These are phyloP conservation scores for Tieghemiomyces parasiticus DNA, from an alignment of 192 early-diverging fungal genomes.

Conservation along the genomic window DNA sequence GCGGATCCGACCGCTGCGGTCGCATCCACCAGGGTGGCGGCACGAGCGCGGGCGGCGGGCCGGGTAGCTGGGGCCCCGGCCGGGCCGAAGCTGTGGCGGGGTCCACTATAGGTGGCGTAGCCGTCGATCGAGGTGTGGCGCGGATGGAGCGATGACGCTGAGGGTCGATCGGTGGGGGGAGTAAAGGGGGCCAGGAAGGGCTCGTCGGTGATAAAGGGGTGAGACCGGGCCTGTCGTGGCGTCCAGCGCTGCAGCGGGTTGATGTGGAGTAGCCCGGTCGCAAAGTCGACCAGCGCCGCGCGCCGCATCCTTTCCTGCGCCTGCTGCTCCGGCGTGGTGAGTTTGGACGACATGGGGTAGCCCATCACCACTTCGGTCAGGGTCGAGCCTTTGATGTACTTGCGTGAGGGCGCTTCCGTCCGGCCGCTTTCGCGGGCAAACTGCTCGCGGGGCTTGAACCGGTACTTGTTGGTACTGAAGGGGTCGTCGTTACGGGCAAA, in stretches of 20 bases:
- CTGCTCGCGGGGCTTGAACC: constrained; percentile 63
- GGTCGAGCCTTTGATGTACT: constrained; percentile 78
- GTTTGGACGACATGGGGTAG: constrained; percentile 63
- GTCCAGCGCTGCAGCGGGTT: constrained; percentile 92
- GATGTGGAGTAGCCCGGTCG: constrained; percentile 73
- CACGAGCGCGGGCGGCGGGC: not conserved
- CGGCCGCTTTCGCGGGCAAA: constrained; percentile 67
- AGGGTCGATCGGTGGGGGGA: constrained; percentile 15
- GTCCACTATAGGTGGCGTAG: not conserved
- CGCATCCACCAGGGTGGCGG: constrained; percentile 1
- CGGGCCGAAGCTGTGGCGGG: constrained; percentile 4
- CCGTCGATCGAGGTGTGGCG: not conserved
- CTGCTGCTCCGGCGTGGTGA: constrained; percentile 19
- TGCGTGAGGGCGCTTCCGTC: constrained; percentile 83
- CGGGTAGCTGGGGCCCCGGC: not conserved
- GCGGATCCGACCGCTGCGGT: no score
- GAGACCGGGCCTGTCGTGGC: constrained; percentile 82
- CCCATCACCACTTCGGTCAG: constrained; percentile 74
- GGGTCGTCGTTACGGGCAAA: constrained; percentile 49
- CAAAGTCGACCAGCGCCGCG: constrained; percentile 76
- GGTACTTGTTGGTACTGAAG: constrained; percentile 32
- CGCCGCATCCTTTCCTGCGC: constrained; percentile 37
- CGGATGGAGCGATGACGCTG: not conserved
- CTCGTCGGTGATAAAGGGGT: constrained; percentile 93
- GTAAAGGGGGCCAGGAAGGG: constrained; percentile 50